A percentile compares a stretch with the other conserved stretches of the same genome.
phyloP scores from a whole-genome alignment of 257 asterid genomes.

The Solanum megistacrolobum region DNA sequence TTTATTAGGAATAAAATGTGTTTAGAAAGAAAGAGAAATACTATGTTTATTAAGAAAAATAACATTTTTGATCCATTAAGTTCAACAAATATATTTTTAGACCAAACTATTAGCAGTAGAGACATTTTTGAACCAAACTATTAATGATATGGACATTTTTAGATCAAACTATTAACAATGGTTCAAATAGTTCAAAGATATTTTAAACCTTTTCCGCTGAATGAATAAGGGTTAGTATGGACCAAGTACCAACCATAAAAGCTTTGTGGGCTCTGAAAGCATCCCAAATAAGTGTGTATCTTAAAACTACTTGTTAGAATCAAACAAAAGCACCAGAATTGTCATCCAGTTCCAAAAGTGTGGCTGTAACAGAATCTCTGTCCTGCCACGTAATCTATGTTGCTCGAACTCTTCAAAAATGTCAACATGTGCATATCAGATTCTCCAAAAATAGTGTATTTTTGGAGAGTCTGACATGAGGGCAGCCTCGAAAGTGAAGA shows the following conservation, averaged over 20 bases:
- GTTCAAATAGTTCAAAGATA: not conserved
- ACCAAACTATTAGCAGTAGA: not conserved
- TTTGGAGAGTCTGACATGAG: not conserved
- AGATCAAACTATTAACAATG: not conserved
- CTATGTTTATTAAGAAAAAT: not conserved
- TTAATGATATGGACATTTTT: not conserved
- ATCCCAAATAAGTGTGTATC: not conserved
- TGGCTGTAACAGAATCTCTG: not conserved
- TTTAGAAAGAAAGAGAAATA: not conserved
- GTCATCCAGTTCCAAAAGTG: no score
- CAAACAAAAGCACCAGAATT: no score
- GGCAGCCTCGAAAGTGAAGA: not conserved
- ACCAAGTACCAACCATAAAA: not conserved
- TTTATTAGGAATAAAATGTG: not conserved
- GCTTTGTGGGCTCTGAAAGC: not conserved
- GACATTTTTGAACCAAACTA: not conserved
- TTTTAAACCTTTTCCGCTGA: not conserved
- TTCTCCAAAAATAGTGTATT: no score
- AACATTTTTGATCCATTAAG: not conserved
- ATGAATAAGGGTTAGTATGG: not conserved
- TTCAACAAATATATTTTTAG: not conserved
- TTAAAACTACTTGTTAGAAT: no score
- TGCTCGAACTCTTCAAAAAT: not conserved
- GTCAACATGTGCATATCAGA: no score
- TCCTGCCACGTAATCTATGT: no score